A percentile compares a stretch with the other conserved stretches of the same genome.
Conservation (phyloP, 805 yeast genomes). For the Pichia ethanolica region DNA sequence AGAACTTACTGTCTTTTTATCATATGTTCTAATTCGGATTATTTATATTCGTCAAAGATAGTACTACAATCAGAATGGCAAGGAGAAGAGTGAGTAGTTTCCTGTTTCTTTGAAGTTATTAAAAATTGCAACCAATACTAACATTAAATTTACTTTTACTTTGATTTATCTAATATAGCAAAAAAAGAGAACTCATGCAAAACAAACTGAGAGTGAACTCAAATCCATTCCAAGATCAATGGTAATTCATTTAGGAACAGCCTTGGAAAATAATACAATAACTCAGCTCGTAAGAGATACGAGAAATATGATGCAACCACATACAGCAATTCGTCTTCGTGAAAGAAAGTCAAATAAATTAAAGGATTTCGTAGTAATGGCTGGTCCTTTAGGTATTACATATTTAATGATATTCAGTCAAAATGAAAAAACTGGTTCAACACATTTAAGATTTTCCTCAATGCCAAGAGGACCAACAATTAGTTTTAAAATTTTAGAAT, state of each 20-base stretch:
- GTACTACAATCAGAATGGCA: slow-evolving; percentile 17
- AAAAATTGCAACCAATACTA: slow-evolving; percentile 8
- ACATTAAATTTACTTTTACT: too few species aligned
- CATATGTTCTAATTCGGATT: too few species aligned
- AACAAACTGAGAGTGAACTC: slow-evolving; percentile 53
- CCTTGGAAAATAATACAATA: slow-evolving; percentile 71
- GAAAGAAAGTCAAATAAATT: slow-evolving; percentile 84
- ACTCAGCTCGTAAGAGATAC: slow-evolving; percentile 82
- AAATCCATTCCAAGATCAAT: slow-evolving; percentile 83
- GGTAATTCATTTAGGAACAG: slow-evolving; percentile 80
- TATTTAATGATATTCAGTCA: slow-evolving; percentile 86
- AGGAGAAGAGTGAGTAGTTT: slow-evolving; percentile 29
- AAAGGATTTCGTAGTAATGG: slow-evolving; percentile 95
- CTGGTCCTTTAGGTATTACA: slow-evolving; percentile 91
- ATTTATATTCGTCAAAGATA: too few species aligned
- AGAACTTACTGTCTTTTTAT: not conserved
- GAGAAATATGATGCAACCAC: slow-evolving; percentile 90
- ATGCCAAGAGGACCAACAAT: slow-evolving; percentile 94
- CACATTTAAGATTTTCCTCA: slow-evolving; percentile 75
- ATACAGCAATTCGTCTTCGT: slow-evolving; percentile 81
- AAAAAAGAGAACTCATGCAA: slow-evolving; percentile 83
- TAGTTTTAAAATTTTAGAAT: slow-evolving; percentile 69
- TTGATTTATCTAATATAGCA: slow-evolving; percentile 30
- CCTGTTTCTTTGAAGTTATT: too few species aligned
- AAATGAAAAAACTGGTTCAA: slow-evolving; percentile 65